phyloP scores from a whole-genome alignment of 73 alveolate species.

The Paramecium sexaurelia region DNA sequence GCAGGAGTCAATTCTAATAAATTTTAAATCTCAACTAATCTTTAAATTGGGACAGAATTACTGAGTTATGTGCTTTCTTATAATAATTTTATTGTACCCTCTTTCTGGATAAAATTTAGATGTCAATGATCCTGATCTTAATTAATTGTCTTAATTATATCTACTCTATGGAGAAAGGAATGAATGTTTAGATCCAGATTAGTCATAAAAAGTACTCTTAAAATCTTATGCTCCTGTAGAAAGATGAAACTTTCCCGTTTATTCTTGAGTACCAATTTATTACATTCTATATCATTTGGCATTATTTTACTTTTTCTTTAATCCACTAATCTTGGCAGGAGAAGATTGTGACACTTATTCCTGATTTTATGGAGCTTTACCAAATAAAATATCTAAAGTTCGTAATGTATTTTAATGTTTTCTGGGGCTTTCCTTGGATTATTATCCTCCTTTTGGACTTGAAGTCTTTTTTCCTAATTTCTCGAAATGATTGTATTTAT shows the following conservation, averaged over 20 bases:
- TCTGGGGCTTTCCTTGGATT: background rate
- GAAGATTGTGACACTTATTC: background rate
- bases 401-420: background rate
- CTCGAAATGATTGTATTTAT: background rate
- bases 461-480: background rate
- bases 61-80: background rate
- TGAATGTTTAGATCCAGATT: background rate
- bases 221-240: background rate
- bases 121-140: constrained; percentile 26
- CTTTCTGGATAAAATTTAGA: background rate
- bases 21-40: constrained; percentile 1
- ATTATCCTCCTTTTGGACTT: background rate
- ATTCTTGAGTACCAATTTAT: background rate
- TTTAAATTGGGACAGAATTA: background rate
- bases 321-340: constrained; percentile 28
- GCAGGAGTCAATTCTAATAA: constrained; percentile 3
- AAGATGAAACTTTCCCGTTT: background rate
- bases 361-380: background rate
- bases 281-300: background rate
- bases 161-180: background rate
- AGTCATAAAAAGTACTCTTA: background rate
- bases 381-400: background rate
- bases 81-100: background rate
- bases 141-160: background rate
- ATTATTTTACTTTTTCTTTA: background rate